Base-by-base conservation (phyloP, 2,329 filamentous ascomycete genomes). In the Aspergillus brasiliensis region DNA sequence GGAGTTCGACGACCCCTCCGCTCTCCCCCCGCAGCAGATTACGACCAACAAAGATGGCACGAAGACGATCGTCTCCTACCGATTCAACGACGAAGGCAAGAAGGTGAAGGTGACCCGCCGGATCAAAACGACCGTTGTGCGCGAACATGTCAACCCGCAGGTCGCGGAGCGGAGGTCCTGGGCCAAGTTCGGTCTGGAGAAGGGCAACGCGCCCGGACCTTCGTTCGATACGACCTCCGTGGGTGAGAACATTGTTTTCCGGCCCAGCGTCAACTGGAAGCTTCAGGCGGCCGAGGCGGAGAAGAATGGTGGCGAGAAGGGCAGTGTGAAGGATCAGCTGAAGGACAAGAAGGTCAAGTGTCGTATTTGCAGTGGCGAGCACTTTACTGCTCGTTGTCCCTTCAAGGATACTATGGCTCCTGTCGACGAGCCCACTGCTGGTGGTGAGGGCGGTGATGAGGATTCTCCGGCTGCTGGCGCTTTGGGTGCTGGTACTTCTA, bases 271-370 rank as follows among this genome's bases (percentile, higher is more conserved):
- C 71, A 97, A 96, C 84, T 99, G 92, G 93, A 94, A 93, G 83
- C 91, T 91, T 68, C 89, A 90, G 76, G 91, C 91, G 81, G 90
- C 90, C 76, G 91, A 94, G 71, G 76, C 66, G n/a, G 77, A 81
- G 73, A 81, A 81, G 77, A 77, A 75, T 21, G 78, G 76, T 52
- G 73, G 73, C 62, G 77, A 78, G 81, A 85, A 87, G 81, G 86
- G 87, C 75, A 80, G 82, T 74, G 84, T 88, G 79, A 85, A 86
- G 76, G 83, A 85, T 64, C 82, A 84, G 72, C 85, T 98, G 74
- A 96, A 95, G 87, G 93, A 97, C 83, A 97, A 97, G 87, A 96
- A 97, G 84, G 96, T 99, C 84, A 98, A 98, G 86, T 99, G 95
- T 81, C 91, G 95, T 85, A 98, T 99, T 77, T 99, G 95, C 83